Evolutionary conservation across 371 early-diverging fungal species (phyloP).

Genomic region (Fennellomyces sp.): DNA sequence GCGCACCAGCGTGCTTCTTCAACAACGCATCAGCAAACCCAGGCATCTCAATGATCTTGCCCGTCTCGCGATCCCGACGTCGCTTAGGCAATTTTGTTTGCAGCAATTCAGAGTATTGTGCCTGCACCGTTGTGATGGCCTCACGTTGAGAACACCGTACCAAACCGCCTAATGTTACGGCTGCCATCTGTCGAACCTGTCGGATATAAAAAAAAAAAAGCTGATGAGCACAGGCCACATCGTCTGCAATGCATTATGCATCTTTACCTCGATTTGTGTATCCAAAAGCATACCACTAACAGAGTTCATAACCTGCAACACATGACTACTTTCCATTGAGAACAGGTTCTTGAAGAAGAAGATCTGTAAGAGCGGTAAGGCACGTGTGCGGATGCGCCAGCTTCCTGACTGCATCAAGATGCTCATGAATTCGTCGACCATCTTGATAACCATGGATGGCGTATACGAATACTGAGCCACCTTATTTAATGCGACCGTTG

Average conservation of each 20-base stretch:
- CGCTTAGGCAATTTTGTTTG: slow-evolving; percentile 49
- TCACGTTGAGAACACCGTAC: slow-evolving; percentile 85
- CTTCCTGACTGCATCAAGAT: slow-evolving; percentile 57
- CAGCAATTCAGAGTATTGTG: slow-evolving; percentile 35
- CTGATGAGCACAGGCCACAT: background rate
- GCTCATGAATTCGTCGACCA: slow-evolving; percentile 59
- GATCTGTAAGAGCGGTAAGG: slow-evolving; percentile 78
- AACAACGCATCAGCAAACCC: slow-evolving; percentile 65
- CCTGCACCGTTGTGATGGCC: slow-evolving; percentile 62
- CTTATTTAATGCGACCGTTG: slow-evolving; percentile 53
- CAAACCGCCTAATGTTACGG: slow-evolving; percentile 81
- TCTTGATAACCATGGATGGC: slow-evolving; percentile 46
- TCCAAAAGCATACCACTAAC: slow-evolving; percentile 71
- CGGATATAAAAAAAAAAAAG: too few relatives aligned
- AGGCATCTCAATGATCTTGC: slow-evolving; percentile 49
- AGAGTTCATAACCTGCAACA: slow-evolving; percentile 62
- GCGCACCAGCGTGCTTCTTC: slow-evolving; percentile 84
- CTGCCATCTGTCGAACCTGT: slow-evolving; percentile 82
- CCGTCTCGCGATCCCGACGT: slow-evolving; percentile 36
- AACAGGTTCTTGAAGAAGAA: slow-evolving; percentile 79
- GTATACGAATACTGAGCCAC: slow-evolving; percentile 64
- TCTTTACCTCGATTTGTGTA: slow-evolving; percentile 72
- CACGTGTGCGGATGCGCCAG: slow-evolving; percentile 77
- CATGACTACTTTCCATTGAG: slow-evolving; percentile 52
- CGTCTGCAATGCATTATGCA: background rate